These are phyloP conservation scores for Serendipita vermifera DNA, from an alignment of 768 basidiomycete genomes.

Conservation along the genomic window DNA sequence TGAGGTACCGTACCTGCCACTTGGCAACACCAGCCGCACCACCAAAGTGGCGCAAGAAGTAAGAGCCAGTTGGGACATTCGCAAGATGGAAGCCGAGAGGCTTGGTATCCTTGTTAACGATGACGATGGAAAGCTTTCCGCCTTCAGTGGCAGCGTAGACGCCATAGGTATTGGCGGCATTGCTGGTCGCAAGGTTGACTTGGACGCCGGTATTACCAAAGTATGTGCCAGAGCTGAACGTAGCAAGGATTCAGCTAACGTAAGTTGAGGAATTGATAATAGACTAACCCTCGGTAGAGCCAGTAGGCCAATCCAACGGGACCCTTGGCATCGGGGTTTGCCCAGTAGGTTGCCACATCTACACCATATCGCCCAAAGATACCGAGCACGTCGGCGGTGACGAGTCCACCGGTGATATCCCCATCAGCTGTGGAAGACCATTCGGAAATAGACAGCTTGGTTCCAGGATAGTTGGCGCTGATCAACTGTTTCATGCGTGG, in stretches of 20 bases:
- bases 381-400: conserved; percentile 38
- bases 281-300: conserved; percentile 38
- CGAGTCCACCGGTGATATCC: conserved; percentile 41
- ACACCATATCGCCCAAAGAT: conserved; percentile 37
- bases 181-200: conserved; percentile 31
- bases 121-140: conserved; percentile 31
- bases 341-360: conserved; percentile 45
- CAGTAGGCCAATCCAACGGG: conserved; percentile 42
- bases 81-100: conserved; percentile 31
- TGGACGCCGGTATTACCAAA: conserved; percentile 35
- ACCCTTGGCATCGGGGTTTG: conserved; percentile 32
- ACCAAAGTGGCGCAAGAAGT: conserved; percentile 43
- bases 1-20: conserved; percentile 33
- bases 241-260: too few species aligned
- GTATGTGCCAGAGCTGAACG: conserved; percentile 30
- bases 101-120: conserved; percentile 39
- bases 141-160: conserved; percentile 35
- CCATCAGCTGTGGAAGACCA: conserved; percentile 37
- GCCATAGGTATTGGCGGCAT: conserved; percentile 29
- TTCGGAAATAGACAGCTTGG: conserved; percentile 40
- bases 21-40: conserved; percentile 40
- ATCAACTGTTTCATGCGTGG: conserved; percentile 41
- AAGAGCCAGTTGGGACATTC: conserved; percentile 34
- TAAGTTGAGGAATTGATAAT: background rate
- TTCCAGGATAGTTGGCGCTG: conserved; percentile 38